Conservation (phyloP, 495 filamentous ascomycete genomes). For the Glarea lozoyensis region DNA sequence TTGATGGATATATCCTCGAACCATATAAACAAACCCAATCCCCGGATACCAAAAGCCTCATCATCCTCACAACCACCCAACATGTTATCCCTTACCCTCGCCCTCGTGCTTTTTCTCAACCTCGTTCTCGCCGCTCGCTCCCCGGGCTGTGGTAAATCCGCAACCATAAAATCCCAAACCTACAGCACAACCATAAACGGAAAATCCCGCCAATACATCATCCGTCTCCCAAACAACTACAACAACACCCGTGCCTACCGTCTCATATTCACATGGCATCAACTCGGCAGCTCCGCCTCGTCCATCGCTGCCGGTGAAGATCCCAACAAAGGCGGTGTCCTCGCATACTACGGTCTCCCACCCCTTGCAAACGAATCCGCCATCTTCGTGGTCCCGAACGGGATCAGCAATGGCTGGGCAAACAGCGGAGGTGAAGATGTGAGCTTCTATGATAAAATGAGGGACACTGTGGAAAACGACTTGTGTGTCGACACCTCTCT, state of each 20-base stretch:
- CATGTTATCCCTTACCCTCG: too few relatives aligned
- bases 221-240: constrained; percentile 32
- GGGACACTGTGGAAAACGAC: constrained; percentile 29
- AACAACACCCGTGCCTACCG: constrained; percentile 28
- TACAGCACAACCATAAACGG: constrained; percentile 5
- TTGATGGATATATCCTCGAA: too few relatives aligned
- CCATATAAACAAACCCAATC: too few relatives aligned
- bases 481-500: constrained; percentile 35
- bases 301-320: constrained; percentile 27
- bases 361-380: constrained; percentile 27
- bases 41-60: too few relatives aligned
- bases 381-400: constrained; percentile 34
- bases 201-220: constrained; percentile 22
- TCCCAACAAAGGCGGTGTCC: too few relatives aligned
- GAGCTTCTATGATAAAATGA: constrained; percentile 29
- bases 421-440: constrained; percentile 34
- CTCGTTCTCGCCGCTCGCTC: too few relatives aligned
- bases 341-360: constrained; percentile 30
- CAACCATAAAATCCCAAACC: too few relatives aligned
- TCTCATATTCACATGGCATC: constrained; percentile 34
- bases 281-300: constrained; percentile 26
- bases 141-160: too few relatives aligned
- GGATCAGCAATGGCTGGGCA: constrained; percentile 33
- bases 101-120: too few relatives aligned
- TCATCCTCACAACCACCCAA: too few relatives aligned